Evolutionary conservation across 2,329 filamentous ascomycete species (phyloP), one percentile per base, ranked within the genome.

Genomic region (Mycogone perniciosa): DNA sequence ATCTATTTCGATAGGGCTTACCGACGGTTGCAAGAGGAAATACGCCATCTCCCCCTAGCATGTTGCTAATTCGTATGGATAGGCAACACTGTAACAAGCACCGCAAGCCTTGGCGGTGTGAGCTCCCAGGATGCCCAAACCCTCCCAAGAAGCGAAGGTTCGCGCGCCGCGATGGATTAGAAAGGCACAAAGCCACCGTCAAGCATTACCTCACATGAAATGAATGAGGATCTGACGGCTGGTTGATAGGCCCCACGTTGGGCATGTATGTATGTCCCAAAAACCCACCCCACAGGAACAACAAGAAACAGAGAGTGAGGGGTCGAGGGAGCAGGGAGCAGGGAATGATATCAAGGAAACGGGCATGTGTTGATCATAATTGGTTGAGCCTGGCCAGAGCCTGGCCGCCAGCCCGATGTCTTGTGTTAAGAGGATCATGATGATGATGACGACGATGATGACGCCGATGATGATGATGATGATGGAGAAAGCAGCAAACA

Each of bases 21-120:
- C 42, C 42, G 27, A 38, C 35, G 41, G 37, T 20, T 33, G 45
- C 26, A 45, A 37, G 41, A 45, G 29, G 27, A 41, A 42, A n/a
- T 37, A 46, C 37, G 46, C 37, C 31, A 38, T 41, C 20, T 52
- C 40, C 46, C 38, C 30, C 27, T 27, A 40, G 47, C 37, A 39
- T 27, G 26, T 45, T 49, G 33, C 54, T 60, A 41, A 54, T 27
- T 7, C 11, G 30, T 46, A 20, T 26, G 11, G 46, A 52, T 55
- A 72, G 70, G 46, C 69, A 72, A 58, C 70, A 72, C 55, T 67
- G 68, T 51, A 71, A 72, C 58, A 72, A 72, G 43, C 70, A 72
- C 53, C 62, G 66, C 29, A 72, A 71, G 53, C 70, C 70, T 11
- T 72, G 67, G 66, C 65, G 65, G 26, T 72, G 70, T 57, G 62